These are phyloP conservation scores for Pseudozyma pruni DNA, from an alignment of 1,284 basidiomycete genomes.

Conservation along the genomic window DNA sequence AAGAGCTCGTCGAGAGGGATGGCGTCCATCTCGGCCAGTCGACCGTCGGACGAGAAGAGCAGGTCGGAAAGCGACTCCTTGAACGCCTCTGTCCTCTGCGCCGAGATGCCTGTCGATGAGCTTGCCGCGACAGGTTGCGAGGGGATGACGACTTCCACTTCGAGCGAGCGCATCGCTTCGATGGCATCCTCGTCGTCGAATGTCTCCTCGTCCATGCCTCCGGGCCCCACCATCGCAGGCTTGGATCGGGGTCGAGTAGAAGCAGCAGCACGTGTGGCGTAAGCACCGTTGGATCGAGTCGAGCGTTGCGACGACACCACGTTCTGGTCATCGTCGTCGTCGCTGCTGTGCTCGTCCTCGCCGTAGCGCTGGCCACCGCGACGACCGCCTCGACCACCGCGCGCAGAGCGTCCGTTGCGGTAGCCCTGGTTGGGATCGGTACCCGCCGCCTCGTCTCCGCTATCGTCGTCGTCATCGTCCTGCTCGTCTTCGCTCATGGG, in stretches of 20 bases:
- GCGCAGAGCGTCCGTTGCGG: slow-evolving; percentile 58
- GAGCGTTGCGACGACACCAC: slow-evolving; percentile 31
- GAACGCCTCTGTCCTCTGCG: slow-evolving; percentile 47
- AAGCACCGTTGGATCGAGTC: slow-evolving; percentile 47
- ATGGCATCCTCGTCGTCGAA: slow-evolving; percentile 49
- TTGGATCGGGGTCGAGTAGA: slow-evolving; percentile 16
- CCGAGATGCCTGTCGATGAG: slow-evolving; percentile 20
- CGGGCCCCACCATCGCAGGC: slow-evolving; percentile 37
- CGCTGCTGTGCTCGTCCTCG: slow-evolving; percentile 37
- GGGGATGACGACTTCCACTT: slow-evolving; percentile 33
- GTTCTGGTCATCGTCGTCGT: slow-evolving; percentile 43
- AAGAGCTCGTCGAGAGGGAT: slow-evolving; percentile 79
- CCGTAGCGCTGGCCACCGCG: slow-evolving; percentile 42
- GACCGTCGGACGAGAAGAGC: slow-evolving; percentile 70
- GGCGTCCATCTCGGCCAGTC: slow-evolving; percentile 73
- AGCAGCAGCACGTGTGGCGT: slow-evolving; percentile 52
- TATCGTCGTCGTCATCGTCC: slow-evolving; percentile 50
- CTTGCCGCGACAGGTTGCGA: slow-evolving; percentile 19
- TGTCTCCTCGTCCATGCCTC: slow-evolving; percentile 38
- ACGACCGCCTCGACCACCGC: slow-evolving; percentile 36
- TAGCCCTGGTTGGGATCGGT: slow-evolving; percentile 70
- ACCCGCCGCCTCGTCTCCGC: slow-evolving; percentile 70
- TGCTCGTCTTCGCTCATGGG: slow-evolving; percentile 50
- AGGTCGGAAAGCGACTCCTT: slow-evolving; percentile 75
- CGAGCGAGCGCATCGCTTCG: slow-evolving; percentile 55